Evolutionary conservation across 768 basidiomycete species (phyloP), one percentile per base, ranked within the genome.

Genomic region (Russula sp.): DNA sequence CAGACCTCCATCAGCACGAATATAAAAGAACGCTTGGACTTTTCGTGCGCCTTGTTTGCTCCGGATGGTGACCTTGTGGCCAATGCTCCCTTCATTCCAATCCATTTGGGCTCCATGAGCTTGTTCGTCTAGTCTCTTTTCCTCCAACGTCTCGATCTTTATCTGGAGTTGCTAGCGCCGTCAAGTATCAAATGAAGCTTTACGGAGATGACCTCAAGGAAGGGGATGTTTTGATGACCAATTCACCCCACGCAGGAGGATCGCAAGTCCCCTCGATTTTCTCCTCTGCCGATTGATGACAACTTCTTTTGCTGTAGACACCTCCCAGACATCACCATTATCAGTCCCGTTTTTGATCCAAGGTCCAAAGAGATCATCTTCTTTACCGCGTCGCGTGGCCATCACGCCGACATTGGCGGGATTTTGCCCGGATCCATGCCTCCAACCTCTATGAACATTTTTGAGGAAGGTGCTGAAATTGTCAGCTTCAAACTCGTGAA

Each of bases 371-470:
- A 91, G 68, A 91, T 94, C 70, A 91, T 94, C 58, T 94, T 94
- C 77, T 94, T 93, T 70, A 94, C 93, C 8, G 95, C 94, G 14
- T 94, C 93, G 13, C 82, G 95, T 56, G 94, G 92, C 0, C 94
- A 98, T 72, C 94, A 97, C 74, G 92, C 93, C 4, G 94, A 96
- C 75, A 90, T 94, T 65, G 93, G 94, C 1, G 94, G 94, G 0
- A 94, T 96, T 66, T 79, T 93, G 2, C 92, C 94, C 6, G 93
- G 91, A 1, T 94, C 90, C 42, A 98, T 98, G 95, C 95, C 95
- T 0, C 94, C 96, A 0, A 94, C 91, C 2, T 89, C 88, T 11
- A 87, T 88, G 67, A 93, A 84, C 65, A 88, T 97, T 49, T 95
- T 91, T 69, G 90, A 98, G 73, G 95, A 98, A 73, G 95, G 95